These are phyloP conservation scores for Microthlaspi erraticum DNA, from an alignment of 345 rosid species.

Conservation along the genomic window DNA sequence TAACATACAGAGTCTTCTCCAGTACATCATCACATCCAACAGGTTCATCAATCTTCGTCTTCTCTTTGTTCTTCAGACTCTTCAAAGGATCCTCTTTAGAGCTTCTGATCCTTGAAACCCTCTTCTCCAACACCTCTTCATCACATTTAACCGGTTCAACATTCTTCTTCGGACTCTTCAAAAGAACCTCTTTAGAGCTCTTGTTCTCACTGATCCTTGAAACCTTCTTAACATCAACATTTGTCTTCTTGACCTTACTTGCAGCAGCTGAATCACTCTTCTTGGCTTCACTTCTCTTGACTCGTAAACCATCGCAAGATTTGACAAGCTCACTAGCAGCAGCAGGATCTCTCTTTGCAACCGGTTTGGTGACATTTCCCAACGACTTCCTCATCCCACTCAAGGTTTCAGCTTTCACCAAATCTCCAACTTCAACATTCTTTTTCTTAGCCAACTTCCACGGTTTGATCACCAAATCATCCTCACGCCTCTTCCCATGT, in stretches of 20 bases:
- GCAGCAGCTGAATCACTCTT: constrained; percentile 21
- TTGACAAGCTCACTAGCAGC: constrained; percentile 25
- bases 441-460: constrained; percentile 45
- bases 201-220: constrained; percentile 47
- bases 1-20: constrained; percentile 64
- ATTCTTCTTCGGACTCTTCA: constrained; percentile 46
- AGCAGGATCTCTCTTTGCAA: constrained; percentile 38
- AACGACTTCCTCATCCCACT: constrained; percentile 39
- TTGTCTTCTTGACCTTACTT: constrained; percentile 33
- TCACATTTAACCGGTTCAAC: constrained; percentile 29
- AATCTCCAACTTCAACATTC: constrained; percentile 27
- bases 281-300: constrained; percentile 29
- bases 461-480: constrained; percentile 47
- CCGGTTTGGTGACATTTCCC: constrained; percentile 18
- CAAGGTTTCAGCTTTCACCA: constrained; percentile 35
- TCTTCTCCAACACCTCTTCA: constrained; percentile 50
- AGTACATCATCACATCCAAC: constrained; percentile 22
- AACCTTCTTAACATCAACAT: constrained; percentile 42
- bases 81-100: constrained; percentile 41
- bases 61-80: constrained; percentile 47
- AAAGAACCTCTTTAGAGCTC: constrained; percentile 38
- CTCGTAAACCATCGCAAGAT: constrained; percentile 21
- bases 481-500: constrained; percentile 54
- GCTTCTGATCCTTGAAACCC: constrained; percentile 36
- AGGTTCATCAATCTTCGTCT: constrained; percentile 39